Evolutionary conservation across 2,329 filamentous ascomycete species (phyloP), one percentile per base, ranked within the genome.

Genomic region (Rosellinia necatrix): DNA sequence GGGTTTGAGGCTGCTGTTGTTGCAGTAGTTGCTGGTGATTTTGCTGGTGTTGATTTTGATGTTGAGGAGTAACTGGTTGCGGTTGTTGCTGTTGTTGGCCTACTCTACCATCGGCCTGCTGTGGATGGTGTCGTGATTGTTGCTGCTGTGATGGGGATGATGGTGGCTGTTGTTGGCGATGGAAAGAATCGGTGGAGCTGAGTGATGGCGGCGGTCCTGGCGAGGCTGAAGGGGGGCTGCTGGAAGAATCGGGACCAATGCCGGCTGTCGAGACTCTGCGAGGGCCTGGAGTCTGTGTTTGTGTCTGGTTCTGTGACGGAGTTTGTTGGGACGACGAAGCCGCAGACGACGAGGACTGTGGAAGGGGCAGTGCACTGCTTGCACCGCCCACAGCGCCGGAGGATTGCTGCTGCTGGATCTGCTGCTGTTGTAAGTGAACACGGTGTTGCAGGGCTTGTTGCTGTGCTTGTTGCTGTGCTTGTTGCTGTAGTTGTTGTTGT

Each of bases 171-270:
- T 63, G 64, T 51, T 70, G 64, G 59, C 65, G 68, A 62, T 69
- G 74, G 72, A 79, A 79, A 62, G 77, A 78, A 66, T 80, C 76
- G 70, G 71, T 77, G 54, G 77, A 78, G 72, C 74, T 77, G 67
- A 75, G 74, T 62, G 73, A 73, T 49, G 59, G 60, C 29, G 62
- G 55, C 35, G 50, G 56, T 24, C 74, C 71, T 56, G 78, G 74
- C 72, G 76, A 77, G 76, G 75, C 76, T 75, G 77, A 77, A 68
- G 72, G 72, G 71, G 74, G 72, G 63, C 66, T 71, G 62, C 59
- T 67, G 49, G 56, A 56, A 25, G 63, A 27, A 29, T 63, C 63
- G 19, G 58, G 55, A 17, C 55, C 55, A 55, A 67, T 50, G 48
- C 66, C 64, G 57, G 62, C 55, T 40, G 59, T 59, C 55, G 66